Evolutionary conservation across 805 yeast species (phyloP), one percentile per base, ranked within the genome.

Genomic region (Metschnikowia cubensis): DNA sequence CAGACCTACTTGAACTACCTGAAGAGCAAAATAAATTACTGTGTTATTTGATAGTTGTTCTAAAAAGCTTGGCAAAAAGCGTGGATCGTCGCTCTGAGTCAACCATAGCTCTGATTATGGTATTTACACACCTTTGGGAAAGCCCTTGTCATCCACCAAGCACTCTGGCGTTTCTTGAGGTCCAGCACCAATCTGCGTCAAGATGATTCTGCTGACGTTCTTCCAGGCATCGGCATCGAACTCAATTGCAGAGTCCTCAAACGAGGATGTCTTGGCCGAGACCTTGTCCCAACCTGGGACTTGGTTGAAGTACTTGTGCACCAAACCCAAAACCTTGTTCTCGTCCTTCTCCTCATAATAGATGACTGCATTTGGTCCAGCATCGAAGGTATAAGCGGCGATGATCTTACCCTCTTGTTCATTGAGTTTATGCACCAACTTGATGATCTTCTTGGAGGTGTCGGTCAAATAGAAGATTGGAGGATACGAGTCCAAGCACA

Each of bases 281-380:
- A 61, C 58, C 55, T 57, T 63, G 3, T 76, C 76, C 92, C 97
- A 91, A 17, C 96, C 96, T 10, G 74, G 70, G 44, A 85, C 81
- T 45, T 76, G 61, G 44, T 69, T 68, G 62, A 89, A 84, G 55
- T 80, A 76, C 50, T 76, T 73, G 67, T 84, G 73, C 51, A 94
- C 71, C 56, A 88, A 75, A 3, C 90, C 84, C 59, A 92, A 77
- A 6, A 94, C 83, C 54, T 74, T 76, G n/a, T 70, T 59, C 69
- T 90, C 96, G 69, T 92, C 81, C 61, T 83, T 75, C 57, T 79
- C 79, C 64, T 85, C 83, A 66, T 94, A 94, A 73, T 94, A 94
- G 53, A 94, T 80, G 41, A 94, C 99, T 18, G 97, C 96, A 70
- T 94, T 94, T 69, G 99, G 99, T 65, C 99, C 99, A 32, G 99